phyloP scores from a whole-genome alignment of 352 stramenopile genomes.

The Globisporangium megalacanthum region DNA sequence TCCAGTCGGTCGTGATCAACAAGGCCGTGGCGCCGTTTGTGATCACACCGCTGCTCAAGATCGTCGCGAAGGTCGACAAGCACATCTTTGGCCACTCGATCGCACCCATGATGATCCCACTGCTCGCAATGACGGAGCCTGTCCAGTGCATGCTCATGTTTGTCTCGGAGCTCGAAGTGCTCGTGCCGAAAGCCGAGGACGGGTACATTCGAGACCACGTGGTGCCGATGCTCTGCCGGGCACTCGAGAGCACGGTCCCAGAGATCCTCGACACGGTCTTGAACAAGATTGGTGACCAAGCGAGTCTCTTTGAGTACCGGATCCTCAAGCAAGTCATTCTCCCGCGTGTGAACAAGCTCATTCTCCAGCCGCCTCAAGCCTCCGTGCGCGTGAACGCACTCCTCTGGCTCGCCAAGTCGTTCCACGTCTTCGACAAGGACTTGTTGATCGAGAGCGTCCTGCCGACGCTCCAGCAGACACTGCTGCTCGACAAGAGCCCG shows the following conservation, averaged over 20 bases:
- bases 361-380: conserved; percentile 72
- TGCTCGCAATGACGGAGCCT: conserved; percentile 79
- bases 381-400: conserved; percentile 83
- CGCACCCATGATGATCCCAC: conserved; percentile 73
- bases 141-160: conserved; percentile 91
- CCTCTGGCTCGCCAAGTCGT: conserved; percentile 83
- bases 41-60: conserved; percentile 85
- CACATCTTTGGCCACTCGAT: conserved; percentile 74
- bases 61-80: conserved; percentile 85
- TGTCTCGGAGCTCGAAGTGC: conserved; percentile 73
- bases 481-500: conserved; percentile 77
- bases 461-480: conserved; percentile 62
- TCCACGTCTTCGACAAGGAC: conserved; percentile 88
- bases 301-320: conserved; percentile 84
- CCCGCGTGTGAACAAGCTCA: conserved; percentile 84
- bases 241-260: conserved; percentile 75
- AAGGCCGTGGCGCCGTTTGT: conserved; percentile 83
- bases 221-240: conserved; percentile 81
- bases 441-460: conserved; percentile 79
- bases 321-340: conserved; percentile 87
- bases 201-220: conserved; percentile 88
- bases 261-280: conserved; percentile 85
- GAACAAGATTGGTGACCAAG: conserved; percentile 86
- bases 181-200: conserved; percentile 82
- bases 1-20: conserved; percentile 82